phyloP scores from a whole-genome alignment of 2,329 filamentous ascomycete genomes.

The Calonectria honghensis region DNA sequence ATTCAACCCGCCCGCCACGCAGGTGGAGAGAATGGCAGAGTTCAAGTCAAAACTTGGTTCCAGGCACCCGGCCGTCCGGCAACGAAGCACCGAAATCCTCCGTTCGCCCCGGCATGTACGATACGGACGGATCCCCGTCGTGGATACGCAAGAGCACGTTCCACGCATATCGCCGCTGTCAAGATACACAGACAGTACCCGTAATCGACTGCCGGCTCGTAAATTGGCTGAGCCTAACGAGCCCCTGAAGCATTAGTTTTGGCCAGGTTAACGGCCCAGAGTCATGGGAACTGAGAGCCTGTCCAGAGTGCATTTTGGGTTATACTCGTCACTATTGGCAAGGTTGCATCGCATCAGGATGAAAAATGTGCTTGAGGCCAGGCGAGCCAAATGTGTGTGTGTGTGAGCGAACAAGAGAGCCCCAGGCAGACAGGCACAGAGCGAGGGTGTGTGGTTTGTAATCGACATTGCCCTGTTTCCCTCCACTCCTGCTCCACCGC shows the following conservation, averaged over 20 bases:
- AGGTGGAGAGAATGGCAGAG: slow-evolving; percentile 27
- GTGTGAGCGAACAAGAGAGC: slow-evolving; percentile 12
- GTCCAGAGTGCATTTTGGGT: slow-evolving; percentile 24
- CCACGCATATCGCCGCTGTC: background rate
- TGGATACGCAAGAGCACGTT: slow-evolving; percentile 11
- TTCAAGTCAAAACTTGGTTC: slow-evolving; percentile 20
- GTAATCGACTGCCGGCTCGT: slow-evolving; percentile 32
- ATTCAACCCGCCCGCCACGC: slow-evolving; percentile 10
- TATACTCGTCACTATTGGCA: slow-evolving; percentile 1
- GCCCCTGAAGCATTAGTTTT: slow-evolving; percentile 26
- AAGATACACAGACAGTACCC: slow-evolving; percentile 12
- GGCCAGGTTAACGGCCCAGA: slow-evolving; percentile 21
- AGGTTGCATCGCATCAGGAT: slow-evolving; percentile 30
- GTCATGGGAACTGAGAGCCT: slow-evolving; percentile 33
- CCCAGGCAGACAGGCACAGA: slow-evolving; percentile 20
- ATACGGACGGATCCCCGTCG: slow-evolving; percentile 44
- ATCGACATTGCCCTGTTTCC: slow-evolving; percentile 13
- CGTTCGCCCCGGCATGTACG: slow-evolving; percentile 47
- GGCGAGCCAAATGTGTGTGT: slow-evolving; percentile 25
- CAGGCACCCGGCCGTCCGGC: slow-evolving; percentile 29
- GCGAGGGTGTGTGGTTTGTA: slow-evolving; percentile 37
- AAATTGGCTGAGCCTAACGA: slow-evolving; percentile 24
- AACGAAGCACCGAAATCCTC: slow-evolving; percentile 27
- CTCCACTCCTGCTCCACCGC: slow-evolving; percentile 2
- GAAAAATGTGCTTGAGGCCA: slow-evolving; percentile 15